These are phyloP conservation scores for Kondoa malvinella DNA, from an alignment of 768 basidiomycete genomes.

Conservation along the genomic window DNA sequence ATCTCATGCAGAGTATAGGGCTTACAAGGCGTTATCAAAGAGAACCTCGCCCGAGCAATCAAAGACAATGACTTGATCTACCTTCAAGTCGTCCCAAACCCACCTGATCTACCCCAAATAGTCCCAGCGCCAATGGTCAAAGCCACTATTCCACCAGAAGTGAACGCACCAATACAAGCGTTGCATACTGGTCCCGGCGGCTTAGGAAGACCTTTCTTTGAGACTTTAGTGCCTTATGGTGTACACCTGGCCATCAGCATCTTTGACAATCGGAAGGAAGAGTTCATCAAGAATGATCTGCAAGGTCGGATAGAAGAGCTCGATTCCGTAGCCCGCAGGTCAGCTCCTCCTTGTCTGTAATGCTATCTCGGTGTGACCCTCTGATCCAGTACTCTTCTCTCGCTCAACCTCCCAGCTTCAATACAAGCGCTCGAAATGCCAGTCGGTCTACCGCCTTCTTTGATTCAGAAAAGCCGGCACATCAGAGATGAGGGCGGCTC, in stretches of 20 bases:
- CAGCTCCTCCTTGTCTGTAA: slow-evolving; percentile 29
- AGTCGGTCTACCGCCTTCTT: slow-evolving; percentile 69
- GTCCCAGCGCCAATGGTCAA: slow-evolving; percentile 51
- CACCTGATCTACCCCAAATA: slow-evolving; percentile 50
- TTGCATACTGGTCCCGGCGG: slow-evolving; percentile 14
- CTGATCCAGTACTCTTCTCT: slow-evolving; percentile 43
- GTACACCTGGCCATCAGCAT: slow-evolving; percentile 75
- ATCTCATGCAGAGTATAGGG: slow-evolving; percentile 40
- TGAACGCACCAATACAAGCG: slow-evolving; percentile 28
- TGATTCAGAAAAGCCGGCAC: slow-evolving; percentile 70
- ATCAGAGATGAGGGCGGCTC: slow-evolving; percentile 63
- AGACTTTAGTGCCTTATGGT: slow-evolving; percentile 66
- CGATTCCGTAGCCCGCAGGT: slow-evolving; percentile 49
- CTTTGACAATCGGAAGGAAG: slow-evolving; percentile 64
- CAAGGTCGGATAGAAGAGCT: slow-evolving; percentile 45
- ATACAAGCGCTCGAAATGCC: slow-evolving; percentile 76
- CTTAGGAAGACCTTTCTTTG: slow-evolving; percentile 43
- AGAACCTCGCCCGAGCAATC: slow-evolving; percentile 51
- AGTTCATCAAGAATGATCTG: slow-evolving; percentile 53
- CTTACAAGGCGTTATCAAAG: slow-evolving; percentile 52
- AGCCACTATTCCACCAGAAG: slow-evolving; percentile 38
- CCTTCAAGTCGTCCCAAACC: slow-evolving; percentile 64
- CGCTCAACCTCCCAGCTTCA: slow-evolving; percentile 62
- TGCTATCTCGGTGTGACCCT: slow-evolving; percentile 6
- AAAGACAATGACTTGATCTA: slow-evolving; percentile 94